Base-by-base conservation (phyloP, 148 eudicot genomes). In the Camellia japonica region DNA sequence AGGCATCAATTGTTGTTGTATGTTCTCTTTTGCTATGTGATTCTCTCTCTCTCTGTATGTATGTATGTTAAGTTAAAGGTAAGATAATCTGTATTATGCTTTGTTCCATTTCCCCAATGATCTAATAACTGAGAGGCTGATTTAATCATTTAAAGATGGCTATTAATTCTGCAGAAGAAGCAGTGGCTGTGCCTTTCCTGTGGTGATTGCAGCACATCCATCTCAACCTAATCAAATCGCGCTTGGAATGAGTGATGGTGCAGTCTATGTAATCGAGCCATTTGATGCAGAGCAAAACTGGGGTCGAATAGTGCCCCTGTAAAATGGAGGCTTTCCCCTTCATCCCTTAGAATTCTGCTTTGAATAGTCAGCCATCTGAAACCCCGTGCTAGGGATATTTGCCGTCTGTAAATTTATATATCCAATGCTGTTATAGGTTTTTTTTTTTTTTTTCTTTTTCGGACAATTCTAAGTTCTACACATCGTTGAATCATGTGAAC, bases 181-280 rank as follows among this genome's bases (percentile, higher is more conserved):
- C 81, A 80, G 74, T 38, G 77, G 88, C 80, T 66, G 23, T 63
- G 78, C 84, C 64, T 89, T 80, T 67, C 90, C 92, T 38, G 78
- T 84, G 80, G 92, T 87, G 62, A 86, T 89, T 59, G 92, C 92
- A n/a, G 88, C 92, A 14, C 90, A 89, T 71, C 92, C 92, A 47
- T 82, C 86, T 4, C 88, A 89, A 78, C 74, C 90, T 58, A 82
- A 85, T 60, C 92, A 89, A 83, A 82, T 89, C 15, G 92, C 90
- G 3, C 88, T 89, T 38, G 92, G 92, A 68, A 87, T 89, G 90
- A 89, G 84, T 0, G 92, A 89, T 65, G 92, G 92, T 59, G 76
- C 88, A 44, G 92, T 89, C 74, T 84, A 89, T 46, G 90, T 89
- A 56, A 80, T 89, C 7, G 92, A 89, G 78, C 90, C 92, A 13